phyloP scores from a whole-genome alignment of 306 rosid species.

The Styphnolobium japonicum region DNA sequence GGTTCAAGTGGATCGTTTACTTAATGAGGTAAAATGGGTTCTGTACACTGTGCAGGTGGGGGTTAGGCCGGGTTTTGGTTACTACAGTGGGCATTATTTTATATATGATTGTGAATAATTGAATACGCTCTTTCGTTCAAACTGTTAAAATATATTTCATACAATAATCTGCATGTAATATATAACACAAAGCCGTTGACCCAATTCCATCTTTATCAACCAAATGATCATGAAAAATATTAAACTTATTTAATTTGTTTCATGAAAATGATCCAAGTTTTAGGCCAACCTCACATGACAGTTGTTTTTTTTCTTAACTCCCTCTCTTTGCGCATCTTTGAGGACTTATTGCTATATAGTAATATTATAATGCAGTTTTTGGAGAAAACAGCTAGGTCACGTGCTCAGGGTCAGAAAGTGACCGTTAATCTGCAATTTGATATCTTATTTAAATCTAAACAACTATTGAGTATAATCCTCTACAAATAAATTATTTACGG shows the following conservation, averaged over 20 bases:
- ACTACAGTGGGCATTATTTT: neutral
- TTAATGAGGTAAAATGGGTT: constrained; percentile 16
- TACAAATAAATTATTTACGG: neutral
- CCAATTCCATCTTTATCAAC: constrained; percentile 20
- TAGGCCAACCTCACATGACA: constrained; percentile 49
- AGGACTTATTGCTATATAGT: neutral
- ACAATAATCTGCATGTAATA: neutral
- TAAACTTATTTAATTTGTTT: constrained; percentile 14
- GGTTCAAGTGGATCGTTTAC: constrained; percentile 30
- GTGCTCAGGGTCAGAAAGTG: constrained; percentile 39
- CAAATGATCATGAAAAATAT: constrained; percentile 20
- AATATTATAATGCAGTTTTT: neutral
- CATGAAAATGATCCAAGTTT: constrained; percentile 35
- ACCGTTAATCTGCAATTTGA: constrained; percentile 40
- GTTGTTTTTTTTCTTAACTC: constrained; percentile 17
- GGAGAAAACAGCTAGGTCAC: constrained; percentile 41
- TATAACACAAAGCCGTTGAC: constrained; percentile 39
- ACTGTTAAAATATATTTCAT: neutral
- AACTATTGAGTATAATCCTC: neutral
- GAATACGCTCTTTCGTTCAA: neutral
- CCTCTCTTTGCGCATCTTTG: constrained; percentile 15
- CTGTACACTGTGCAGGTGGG: neutral
- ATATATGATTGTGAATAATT: neutral
- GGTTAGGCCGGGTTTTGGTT: neutral
- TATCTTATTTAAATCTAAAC: neutral